A percentile compares a stretch with the other conserved stretches of the same genome.
These are phyloP conservation scores for Pythium apleroticum DNA, from an alignment of 352 stramenopile genomes.

Conservation along the genomic window DNA sequence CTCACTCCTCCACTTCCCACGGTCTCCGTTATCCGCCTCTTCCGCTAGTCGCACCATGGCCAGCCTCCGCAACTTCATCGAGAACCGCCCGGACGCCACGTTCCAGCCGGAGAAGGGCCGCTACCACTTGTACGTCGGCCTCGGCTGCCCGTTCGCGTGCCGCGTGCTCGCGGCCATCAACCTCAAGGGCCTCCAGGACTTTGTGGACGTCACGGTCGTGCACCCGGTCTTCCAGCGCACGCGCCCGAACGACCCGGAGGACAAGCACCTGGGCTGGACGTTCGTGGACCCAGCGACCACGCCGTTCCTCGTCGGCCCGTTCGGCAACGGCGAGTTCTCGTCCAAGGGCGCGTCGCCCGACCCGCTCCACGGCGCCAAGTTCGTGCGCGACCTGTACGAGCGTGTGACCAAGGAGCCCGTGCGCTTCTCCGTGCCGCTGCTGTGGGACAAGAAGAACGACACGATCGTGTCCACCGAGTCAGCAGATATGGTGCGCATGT, in stretches of 20 bases:
- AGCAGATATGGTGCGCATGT: constrained; percentile 94
- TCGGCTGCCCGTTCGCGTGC: constrained; percentile 86
- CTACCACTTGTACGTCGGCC: constrained; percentile 93
- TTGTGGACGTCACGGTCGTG: constrained; percentile 86
- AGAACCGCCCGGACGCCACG: constrained; percentile 20
- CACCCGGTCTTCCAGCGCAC: constrained; percentile 52
- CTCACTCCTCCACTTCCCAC: neutral
- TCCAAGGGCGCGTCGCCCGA: constrained; percentile 46
- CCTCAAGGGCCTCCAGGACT: constrained; percentile 91
- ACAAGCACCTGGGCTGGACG: constrained; percentile 81
- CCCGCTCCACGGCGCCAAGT: constrained; percentile 61
- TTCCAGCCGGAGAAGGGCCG: constrained; percentile 48
- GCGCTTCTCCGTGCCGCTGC: constrained; percentile 93
- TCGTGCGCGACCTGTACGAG: constrained; percentile 89
- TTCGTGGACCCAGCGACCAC: constrained; percentile 62
- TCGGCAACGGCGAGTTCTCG: constrained; percentile 39
- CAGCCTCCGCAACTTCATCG: constrained; percentile 27
- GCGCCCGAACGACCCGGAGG: constrained; percentile 34
- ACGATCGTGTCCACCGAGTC: constrained; percentile 97
- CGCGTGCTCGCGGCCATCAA: constrained; percentile 67
- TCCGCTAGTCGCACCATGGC: constrained; percentile 8
- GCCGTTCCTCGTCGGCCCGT: constrained; percentile 31
- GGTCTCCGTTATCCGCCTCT: neutral
- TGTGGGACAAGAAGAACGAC: constrained; percentile 93
- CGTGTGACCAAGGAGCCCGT: constrained; percentile 46